Evolutionary conservation across 2,329 filamentous ascomycete species (phyloP).

Genomic region (Curvularia verruculosa): DNA sequence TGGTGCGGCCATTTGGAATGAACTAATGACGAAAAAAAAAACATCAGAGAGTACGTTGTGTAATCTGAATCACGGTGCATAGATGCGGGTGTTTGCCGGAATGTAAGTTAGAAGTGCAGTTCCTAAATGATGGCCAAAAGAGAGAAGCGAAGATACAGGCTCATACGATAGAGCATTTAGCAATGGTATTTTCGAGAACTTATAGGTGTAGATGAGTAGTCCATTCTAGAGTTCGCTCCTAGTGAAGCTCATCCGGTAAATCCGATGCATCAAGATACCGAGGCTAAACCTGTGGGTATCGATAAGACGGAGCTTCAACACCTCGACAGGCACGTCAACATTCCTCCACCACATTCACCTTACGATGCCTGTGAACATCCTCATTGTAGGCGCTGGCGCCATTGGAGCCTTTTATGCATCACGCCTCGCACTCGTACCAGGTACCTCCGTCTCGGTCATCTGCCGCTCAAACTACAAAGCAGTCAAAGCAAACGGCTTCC

Average conservation of each 20-base stretch:
- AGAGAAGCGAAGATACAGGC: background rate
- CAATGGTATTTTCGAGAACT: background rate
- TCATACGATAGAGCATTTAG: background rate
- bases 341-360: background rate
- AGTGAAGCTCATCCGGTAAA: background rate
- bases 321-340: conserved; percentile 8
- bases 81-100: too few relatives aligned
- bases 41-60: too few relatives aligned
- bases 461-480: conserved; percentile 75
- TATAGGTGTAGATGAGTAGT: background rate
- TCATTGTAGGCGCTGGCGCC: conserved; percentile 73
- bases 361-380: conserved; percentile 57
- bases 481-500: conserved; percentile 66
- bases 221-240: background rate
- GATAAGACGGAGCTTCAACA: conserved; percentile 7
- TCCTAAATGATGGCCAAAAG: background rate
- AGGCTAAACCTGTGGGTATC: conserved; percentile 15
- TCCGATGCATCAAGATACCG: conserved; percentile 10
- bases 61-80: too few relatives aligned
- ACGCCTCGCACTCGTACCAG: conserved; percentile 64
- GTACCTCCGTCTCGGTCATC: conserved; percentile 69
- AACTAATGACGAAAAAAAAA: too few relatives aligned
- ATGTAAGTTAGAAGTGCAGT: background rate
- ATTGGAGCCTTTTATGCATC: conserved; percentile 77
- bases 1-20: too few relatives aligned